Conservation (phyloP, 257 asterid species). For the Primulina tabacum region DNA sequence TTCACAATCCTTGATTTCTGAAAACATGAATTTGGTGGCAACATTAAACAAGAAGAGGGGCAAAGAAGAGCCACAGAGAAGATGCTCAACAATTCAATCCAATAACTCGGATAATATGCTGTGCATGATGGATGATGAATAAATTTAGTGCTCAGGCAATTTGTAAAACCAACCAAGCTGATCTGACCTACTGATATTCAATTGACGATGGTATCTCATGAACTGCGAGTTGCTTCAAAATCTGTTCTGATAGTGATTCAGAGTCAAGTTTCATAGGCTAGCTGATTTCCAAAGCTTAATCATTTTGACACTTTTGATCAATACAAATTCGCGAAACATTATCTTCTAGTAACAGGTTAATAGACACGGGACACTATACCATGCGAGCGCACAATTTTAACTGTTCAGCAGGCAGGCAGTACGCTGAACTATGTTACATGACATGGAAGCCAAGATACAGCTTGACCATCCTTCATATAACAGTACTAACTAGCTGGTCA, state of each 20-base stretch:
- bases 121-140: neutral
- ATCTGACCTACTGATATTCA: neutral
- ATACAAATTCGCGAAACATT: too few relatives aligned
- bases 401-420: neutral
- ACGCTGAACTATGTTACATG: neutral
- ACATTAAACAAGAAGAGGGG: constrained; percentile 13
- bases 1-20: constrained; percentile 84
- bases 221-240: neutral
- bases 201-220: neutral
- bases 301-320: constrained; percentile 4
- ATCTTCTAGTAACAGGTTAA: neutral
- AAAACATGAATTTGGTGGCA: constrained; percentile 22
- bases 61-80: neutral
- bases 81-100: neutral
- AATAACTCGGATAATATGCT: constrained; percentile 3
- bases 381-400: neutral
- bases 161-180: constrained; percentile 1
- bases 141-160: constrained; percentile 11
- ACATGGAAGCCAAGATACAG: neutral
- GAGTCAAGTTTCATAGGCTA: neutral
- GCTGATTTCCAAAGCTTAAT: neutral
- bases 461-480: neutral
- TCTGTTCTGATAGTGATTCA: constrained; percentile 10
- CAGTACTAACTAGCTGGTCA: neutral
- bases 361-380: neutral